A percentile compares a stretch with the other conserved stretches of the same genome.
Evolutionary conservation across 768 basidiomycete genomes (phyloP).

Genomic region (Hemileccinum rubropunctum): DNA sequence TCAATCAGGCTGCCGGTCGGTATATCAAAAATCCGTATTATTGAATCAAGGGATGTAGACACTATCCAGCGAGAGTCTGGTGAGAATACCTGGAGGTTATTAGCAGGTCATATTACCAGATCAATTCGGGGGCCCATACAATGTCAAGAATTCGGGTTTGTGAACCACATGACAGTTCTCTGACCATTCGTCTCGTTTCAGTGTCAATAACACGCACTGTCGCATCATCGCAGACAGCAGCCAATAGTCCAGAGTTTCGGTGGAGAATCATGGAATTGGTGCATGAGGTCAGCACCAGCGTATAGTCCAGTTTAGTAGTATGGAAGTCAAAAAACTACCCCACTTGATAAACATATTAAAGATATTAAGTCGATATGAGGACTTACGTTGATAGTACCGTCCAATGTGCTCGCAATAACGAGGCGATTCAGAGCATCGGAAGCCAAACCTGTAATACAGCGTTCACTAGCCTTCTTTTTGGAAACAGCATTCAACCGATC

Average conservation of each 20-base stretch:
- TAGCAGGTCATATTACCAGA: constrained; percentile 2
- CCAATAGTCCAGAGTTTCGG: constrained; percentile 81
- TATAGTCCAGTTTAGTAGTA: constrained; percentile 68
- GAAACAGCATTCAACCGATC: constrained; percentile 40
- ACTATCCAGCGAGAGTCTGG: constrained; percentile 95
- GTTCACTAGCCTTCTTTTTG: constrained; percentile 42
- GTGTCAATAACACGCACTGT: constrained; percentile 85
- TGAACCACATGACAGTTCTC: constrained; percentile 80
- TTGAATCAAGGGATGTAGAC: constrained; percentile 82
- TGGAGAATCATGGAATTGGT: constrained; percentile 74
- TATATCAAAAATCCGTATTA: constrained; percentile 93
- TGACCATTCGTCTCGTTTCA: constrained; percentile 82
- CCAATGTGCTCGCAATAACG: constrained; percentile 81
- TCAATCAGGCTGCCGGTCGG: constrained; percentile 92
- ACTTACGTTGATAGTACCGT: constrained; percentile 86
- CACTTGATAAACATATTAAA: not conserved
- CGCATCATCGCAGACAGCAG: constrained; percentile 83
- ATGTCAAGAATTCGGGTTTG: constrained; percentile 85
- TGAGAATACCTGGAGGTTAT: constrained; percentile 73
- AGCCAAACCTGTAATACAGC: constrained; percentile 77
- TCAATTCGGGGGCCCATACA: constrained; percentile 44
- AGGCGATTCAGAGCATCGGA: constrained; percentile 81
- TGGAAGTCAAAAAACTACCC: constrained; percentile 96
- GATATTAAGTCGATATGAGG: not conserved
- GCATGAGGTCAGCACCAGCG: constrained; percentile 63